These are phyloP conservation scores for Camellia granthamiana DNA, from an alignment of 148 eudicot genomes.

Conservation along the genomic window DNA sequence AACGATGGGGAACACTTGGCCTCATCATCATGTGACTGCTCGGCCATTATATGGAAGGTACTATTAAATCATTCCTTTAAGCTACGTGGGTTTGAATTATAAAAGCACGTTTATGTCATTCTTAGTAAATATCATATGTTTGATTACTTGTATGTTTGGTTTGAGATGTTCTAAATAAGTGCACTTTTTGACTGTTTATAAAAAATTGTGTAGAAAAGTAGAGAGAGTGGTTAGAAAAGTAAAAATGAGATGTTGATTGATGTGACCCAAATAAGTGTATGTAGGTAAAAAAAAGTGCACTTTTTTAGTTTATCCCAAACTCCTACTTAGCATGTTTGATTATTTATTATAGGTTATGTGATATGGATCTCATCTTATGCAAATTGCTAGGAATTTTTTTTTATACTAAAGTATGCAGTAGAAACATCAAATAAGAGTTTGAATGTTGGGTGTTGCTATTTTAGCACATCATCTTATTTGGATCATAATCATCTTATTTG, in stretches of 20 bases:
- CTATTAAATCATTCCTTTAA: constrained; percentile 4
- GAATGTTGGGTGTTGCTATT: neutral
- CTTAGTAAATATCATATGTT: neutral
- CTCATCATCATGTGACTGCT: constrained; percentile 83
- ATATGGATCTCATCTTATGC: neutral
- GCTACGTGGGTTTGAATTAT: constrained; percentile 8
- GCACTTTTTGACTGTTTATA: too few relatives aligned
- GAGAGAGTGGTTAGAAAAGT: too few relatives aligned
- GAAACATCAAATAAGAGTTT: neutral
- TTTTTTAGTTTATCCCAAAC: too few relatives aligned
- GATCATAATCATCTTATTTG: too few relatives aligned
- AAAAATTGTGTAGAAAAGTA: too few relatives aligned
- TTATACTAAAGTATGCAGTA: neutral
- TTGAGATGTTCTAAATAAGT: too few relatives aligned
- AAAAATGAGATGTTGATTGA: too few relatives aligned
- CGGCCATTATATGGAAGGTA: constrained; percentile 98
- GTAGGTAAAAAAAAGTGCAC: too few relatives aligned
- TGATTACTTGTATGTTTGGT: neutral
- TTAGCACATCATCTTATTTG: too few relatives aligned
- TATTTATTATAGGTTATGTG: neutral
- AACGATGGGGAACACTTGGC: constrained; percentile 80
- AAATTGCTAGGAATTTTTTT: neutral
- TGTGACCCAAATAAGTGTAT: too few relatives aligned
- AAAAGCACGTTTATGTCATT: constrained; percentile 1
- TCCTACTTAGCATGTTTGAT: neutral